A percentile compares a stretch with the other conserved stretches of the same genome.
These are phyloP conservation scores for Fraxinus nigra DNA, from an alignment of 305 asterid species.

Conservation along the genomic window DNA sequence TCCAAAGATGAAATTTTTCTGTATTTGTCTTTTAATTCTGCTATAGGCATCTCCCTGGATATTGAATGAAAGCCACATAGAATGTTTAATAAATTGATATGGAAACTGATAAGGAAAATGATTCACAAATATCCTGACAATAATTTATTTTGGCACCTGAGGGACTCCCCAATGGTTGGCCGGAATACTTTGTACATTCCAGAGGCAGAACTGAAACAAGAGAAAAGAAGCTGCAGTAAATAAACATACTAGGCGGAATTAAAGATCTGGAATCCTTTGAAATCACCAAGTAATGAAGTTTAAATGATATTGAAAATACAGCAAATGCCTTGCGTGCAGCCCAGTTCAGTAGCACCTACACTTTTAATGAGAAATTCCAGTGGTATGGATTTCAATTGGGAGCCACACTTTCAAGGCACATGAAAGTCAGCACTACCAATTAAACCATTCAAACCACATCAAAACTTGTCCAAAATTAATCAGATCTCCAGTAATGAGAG, in stretches of 20 bases:
- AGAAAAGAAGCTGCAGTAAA: conserved; percentile 17
- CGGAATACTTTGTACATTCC: conserved; percentile 77
- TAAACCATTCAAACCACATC: not conserved
- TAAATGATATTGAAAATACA: not conserved
- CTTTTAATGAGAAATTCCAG: not conserved
- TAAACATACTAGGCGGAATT: not conserved
- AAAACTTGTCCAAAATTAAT: not conserved
- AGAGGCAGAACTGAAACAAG: conserved; percentile 63
- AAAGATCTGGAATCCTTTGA: not conserved
- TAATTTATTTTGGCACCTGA: conserved; percentile 53
- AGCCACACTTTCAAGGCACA: not conserved
- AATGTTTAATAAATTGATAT: conserved; percentile 16
- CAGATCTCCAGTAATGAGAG: not conserved
- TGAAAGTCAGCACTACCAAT: not conserved
- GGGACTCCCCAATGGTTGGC: conserved; percentile 87
- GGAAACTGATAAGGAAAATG: conserved; percentile 24
- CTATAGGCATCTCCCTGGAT: conserved; percentile 84
- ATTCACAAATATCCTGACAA: conserved; percentile 19
- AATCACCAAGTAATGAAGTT: not conserved
- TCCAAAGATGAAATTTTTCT: conserved; percentile 61
- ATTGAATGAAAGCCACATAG: conserved; percentile 20
- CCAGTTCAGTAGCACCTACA: not conserved
- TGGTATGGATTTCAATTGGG: not conserved
- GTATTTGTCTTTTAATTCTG: conserved; percentile 87
- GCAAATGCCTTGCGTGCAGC: not conserved